These are phyloP conservation scores for Elongisporangium anandrum DNA, from an alignment of 352 stramenopile species.

Conservation along the genomic window DNA sequence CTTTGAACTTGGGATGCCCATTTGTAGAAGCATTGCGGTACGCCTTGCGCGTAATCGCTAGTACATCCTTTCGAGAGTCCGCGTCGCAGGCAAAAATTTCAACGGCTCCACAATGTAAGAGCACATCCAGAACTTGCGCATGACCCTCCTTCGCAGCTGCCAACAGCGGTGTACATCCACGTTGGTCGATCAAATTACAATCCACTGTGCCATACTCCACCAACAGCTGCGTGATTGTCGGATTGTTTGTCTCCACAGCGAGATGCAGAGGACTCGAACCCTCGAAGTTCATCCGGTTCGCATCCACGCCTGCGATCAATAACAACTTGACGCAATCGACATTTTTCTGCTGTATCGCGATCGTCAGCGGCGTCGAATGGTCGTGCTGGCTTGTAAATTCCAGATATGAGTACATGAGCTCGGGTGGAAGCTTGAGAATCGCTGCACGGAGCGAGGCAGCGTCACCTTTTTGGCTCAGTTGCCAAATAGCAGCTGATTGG, in stretches of 20 bases:
- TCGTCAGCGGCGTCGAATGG: constrained; percentile 61
- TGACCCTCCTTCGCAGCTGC: not conserved
- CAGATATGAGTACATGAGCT: not conserved
- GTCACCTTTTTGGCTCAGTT: not conserved
- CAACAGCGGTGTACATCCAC: constrained; percentile 58
- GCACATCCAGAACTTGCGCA: not conserved
- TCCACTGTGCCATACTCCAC: constrained; percentile 13
- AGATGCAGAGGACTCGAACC: not conserved
- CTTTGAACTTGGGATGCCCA: no score
- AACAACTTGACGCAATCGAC: constrained; percentile 57
- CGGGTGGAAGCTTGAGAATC: not conserved
- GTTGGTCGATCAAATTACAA: constrained; percentile 45
- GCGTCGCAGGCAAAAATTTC: not conserved
- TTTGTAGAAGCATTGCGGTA: no score
- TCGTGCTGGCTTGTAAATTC: constrained; percentile 5
- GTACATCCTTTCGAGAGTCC: not conserved
- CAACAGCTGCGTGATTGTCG: not conserved
- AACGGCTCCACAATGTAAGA: not conserved
- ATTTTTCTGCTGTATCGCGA: constrained; percentile 54
- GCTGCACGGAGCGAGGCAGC: not conserved
- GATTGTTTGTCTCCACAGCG: not conserved
- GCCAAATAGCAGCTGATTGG: not conserved
- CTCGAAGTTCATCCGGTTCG: not conserved
- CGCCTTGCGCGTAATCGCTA: not conserved
- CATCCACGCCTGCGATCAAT: constrained; percentile 27